phyloP scores from a whole-genome alignment of 2,329 filamentous ascomycete species.

The Colletotrichum abscissum region DNA sequence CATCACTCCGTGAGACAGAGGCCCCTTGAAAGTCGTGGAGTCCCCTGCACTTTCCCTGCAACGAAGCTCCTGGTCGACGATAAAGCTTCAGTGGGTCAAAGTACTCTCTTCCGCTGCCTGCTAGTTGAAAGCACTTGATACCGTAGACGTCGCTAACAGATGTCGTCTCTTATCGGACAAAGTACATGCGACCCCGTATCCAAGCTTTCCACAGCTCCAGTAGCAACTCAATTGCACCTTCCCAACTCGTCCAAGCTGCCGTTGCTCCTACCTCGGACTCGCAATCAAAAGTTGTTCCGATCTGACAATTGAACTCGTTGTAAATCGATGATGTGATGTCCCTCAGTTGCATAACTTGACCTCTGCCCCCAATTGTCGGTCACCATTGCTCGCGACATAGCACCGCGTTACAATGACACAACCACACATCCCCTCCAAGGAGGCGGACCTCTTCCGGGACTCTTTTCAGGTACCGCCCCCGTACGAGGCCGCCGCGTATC shows the following conservation, averaged over 20 bases:
- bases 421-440: constrained; percentile 8
- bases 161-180: not conserved
- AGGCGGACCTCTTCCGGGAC: constrained; percentile 6
- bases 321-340: not conserved
- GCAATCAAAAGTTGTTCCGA: not conserved
- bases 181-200: constrained; percentile 10
- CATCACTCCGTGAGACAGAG: constrained; percentile 1
- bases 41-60: constrained; percentile 7
- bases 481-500: constrained; percentile 31
- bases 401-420: constrained; percentile 14
- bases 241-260: constrained; percentile 15
- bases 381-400: not conserved
- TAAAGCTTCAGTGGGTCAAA: constrained; percentile 18
- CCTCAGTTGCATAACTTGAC: not conserved
- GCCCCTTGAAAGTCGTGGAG: not conserved
- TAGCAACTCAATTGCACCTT: constrained; percentile 20
- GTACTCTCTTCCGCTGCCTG: not conserved
- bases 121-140: not conserved
- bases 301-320: not conserved
- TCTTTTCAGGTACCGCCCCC: constrained; percentile 28
- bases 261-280: not conserved
- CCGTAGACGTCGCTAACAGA: not conserved
- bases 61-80: constrained; percentile 19
- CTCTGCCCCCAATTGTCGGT: not conserved
- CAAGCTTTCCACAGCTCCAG: constrained; percentile 23